Percentiles rank a stretch among this genome's conserved stretches.
phyloP scores from a whole-genome alignment of 495 filamentous ascomycete species.

The Tuber calosporum region DNA sequence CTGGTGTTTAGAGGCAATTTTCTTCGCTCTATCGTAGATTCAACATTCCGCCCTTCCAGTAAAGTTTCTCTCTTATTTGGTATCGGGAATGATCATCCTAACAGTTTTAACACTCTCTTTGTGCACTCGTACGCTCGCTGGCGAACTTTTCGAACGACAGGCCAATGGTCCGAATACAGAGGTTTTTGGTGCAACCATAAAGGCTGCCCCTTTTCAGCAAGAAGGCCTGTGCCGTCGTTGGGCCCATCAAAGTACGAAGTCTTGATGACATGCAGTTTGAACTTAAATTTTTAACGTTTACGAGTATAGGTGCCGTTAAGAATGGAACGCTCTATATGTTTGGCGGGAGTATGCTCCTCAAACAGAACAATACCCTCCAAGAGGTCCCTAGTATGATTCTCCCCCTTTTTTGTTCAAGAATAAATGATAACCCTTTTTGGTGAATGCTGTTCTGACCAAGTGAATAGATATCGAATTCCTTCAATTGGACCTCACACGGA shows the following conservation, averaged over 20 bases:
- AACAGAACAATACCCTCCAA: background rate
- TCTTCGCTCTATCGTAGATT: background rate
- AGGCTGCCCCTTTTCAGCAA: conserved; percentile 2
- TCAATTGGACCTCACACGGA: conserved; percentile 4
- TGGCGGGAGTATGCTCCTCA: conserved; percentile 6
- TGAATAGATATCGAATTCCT: conserved; percentile 5
- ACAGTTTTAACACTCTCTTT: background rate
- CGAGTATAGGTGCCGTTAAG: conserved; percentile 7
- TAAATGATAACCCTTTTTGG: too few species aligned
- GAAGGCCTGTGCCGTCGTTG: conserved; percentile 6
- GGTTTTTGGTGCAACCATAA: background rate
- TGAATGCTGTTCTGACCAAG: background rate
- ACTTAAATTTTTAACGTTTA: background rate
- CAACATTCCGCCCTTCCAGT: background rate
- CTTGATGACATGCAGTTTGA: too few species aligned
- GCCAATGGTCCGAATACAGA: background rate
- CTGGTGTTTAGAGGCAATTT: background rate
- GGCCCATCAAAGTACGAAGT: conserved; percentile 5
- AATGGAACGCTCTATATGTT: conserved; percentile 1
- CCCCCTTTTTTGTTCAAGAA: background rate
- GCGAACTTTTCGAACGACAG: conserved; percentile 2
- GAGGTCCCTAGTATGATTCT: background rate
- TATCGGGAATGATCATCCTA: background rate
- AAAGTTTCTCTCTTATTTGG: background rate
- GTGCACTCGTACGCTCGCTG: background rate